A percentile compares a stretch with the other conserved stretches of the same genome.
These are phyloP conservation scores for Schizosaccharomyces octosporus DNA, from an alignment of 805 yeast species.

Conservation along the genomic window DNA sequence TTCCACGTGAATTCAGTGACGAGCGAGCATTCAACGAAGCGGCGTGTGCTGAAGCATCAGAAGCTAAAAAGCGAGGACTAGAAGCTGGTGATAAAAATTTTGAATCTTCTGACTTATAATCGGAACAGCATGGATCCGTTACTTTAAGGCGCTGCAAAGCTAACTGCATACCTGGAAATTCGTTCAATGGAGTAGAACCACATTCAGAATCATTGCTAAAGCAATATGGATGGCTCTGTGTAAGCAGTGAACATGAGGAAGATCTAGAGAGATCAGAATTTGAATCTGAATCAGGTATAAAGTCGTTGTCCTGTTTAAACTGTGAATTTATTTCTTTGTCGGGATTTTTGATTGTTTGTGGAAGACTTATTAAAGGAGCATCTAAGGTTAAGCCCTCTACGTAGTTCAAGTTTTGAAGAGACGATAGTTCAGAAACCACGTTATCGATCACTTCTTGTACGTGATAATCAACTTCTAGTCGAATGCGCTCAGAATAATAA, in stretches of 20 bases:
- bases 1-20: not conserved
- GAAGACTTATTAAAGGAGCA: not conserved
- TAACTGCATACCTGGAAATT: not conserved
- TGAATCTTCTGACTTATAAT: not conserved
- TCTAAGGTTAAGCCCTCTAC: not conserved
- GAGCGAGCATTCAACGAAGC: not conserved
- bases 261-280: not conserved
- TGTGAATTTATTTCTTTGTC: too few relatives aligned
- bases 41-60: not conserved
- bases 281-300: too few relatives aligned
- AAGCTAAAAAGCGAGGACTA: not conserved
- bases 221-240: not conserved
- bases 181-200: not conserved
- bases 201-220: not conserved
- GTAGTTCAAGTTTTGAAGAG: not conserved
- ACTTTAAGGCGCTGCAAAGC: not conserved
- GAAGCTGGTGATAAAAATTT: not conserved
- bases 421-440: conserved; percentile 22
- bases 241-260: not conserved
- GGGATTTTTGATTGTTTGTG: not conserved
- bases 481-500: conserved; percentile 50
- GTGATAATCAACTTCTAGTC: conserved; percentile 48
- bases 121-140: not conserved
- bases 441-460: conserved; percentile 39
- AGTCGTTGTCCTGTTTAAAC: too few relatives aligned